Evolutionary conservation across 192 early-diverging fungal species (phyloP).

Genomic region (Gorgonomyces haynaldii): DNA sequence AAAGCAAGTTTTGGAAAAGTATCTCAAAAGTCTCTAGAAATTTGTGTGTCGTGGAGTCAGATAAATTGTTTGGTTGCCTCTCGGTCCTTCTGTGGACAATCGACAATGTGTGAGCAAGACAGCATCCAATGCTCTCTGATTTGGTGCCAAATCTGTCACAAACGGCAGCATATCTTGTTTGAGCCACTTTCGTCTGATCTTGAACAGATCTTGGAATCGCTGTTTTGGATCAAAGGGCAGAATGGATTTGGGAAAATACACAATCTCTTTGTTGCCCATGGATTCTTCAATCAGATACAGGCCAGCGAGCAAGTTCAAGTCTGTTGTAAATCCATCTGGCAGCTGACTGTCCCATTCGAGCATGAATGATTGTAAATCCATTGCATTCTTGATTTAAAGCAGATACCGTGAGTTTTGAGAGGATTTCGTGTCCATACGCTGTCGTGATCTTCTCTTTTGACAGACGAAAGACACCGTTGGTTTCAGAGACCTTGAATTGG

Average conservation of each 20-base stretch:
- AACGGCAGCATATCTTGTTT: conserved; percentile 23
- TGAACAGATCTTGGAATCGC: conserved; percentile 28
- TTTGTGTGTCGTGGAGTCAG: too few relatives aligned
- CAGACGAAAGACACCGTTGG: conserved; percentile 1
- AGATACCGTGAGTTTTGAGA: too few relatives aligned
- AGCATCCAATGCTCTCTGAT: conserved; percentile 23
- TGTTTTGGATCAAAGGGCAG: conserved; percentile 23
- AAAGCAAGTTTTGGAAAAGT: neutral
- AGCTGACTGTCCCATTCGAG: conserved; percentile 14
- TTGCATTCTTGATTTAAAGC: conserved; percentile 1
- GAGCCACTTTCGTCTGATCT: conserved; percentile 21
- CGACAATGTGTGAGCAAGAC: conserved; percentile 24
- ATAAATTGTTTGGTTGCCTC: too few relatives aligned
- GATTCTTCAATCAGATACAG: conserved; percentile 15
- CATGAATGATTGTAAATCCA: conserved; percentile 15
- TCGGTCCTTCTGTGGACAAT: conserved; percentile 16
- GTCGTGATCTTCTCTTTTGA: conserved; percentile 16
- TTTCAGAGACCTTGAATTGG: conserved; percentile 6
- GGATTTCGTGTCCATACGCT: conserved; percentile 25
- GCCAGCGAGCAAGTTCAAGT: conserved; percentile 14
- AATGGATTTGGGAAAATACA: conserved; percentile 19
- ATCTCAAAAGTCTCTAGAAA: too few relatives aligned
- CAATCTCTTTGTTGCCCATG: conserved; percentile 1
- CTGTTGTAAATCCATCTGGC: conserved; percentile 9
- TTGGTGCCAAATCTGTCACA: conserved; percentile 27